phyloP scores from a whole-genome alignment of 2,329 filamentous ascomycete genomes.

The Fusarium pseudocircinatum region DNA sequence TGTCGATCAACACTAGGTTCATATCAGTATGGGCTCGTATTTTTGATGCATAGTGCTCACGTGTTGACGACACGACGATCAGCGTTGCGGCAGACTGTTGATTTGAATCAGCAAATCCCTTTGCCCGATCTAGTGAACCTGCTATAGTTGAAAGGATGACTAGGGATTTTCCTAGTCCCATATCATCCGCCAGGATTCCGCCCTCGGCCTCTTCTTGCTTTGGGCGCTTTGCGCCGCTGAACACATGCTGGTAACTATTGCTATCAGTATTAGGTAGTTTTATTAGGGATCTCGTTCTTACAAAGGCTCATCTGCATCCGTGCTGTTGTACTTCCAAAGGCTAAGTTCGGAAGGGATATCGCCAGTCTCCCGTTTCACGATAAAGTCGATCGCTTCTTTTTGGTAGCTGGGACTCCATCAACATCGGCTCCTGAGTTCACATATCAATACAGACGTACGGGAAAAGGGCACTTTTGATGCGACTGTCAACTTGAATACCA shows the following conservation, averaged over 20 bases:
- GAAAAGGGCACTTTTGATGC: fast-evolving
- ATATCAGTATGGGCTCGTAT: fast-evolving
- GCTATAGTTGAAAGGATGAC: neutral
- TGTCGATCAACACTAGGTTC: neutral
- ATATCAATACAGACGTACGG: neutral
- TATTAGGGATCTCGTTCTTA: fast-evolving
- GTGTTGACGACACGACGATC: fast-evolving
- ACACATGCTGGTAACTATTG: fast-evolving
- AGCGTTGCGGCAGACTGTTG: neutral
- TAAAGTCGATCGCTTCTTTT: neutral
- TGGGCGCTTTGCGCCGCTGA: neutral
- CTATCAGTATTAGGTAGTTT: fast-evolving
- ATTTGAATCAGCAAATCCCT: neutral
- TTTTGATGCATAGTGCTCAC: neutral
- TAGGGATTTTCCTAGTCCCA: neutral
- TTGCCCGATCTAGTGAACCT: neutral
- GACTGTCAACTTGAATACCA: neutral
- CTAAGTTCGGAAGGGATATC: neutral
- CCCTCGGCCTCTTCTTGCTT: neutral
- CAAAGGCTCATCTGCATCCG: neutral
- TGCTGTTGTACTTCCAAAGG: neutral
- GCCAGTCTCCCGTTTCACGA: neutral
- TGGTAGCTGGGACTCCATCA: neutral
- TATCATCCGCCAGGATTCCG: neutral
- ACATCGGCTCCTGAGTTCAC: fast-evolving